phyloP scores from a whole-genome alignment of 257 asterid genomes.

The Przewalskia tangutica region DNA sequence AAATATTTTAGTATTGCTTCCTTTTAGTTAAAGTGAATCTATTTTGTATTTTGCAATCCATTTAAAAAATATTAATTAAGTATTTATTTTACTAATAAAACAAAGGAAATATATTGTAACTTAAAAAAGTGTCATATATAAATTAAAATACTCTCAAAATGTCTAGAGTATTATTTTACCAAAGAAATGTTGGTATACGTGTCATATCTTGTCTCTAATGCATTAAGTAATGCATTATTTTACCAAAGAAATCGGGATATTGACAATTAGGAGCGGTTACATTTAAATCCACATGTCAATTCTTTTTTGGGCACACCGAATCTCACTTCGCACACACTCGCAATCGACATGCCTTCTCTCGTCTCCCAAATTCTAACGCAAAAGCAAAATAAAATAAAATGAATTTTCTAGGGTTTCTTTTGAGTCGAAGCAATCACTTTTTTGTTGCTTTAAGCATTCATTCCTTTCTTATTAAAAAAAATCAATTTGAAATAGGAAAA shows the following conservation, averaged over 20 bases:
- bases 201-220: background rate
- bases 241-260: background rate
- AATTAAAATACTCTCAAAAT: too few relatives aligned
- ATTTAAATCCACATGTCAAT: background rate
- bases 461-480: background rate
- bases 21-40: too few relatives aligned
- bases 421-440: background rate
- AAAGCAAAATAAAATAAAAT: background rate
- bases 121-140: too few relatives aligned
- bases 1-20: too few relatives aligned
- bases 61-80: too few relatives aligned
- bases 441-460: background rate
- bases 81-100: too few relatives aligned
- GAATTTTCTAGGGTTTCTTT: background rate
- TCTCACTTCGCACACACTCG: background rate
- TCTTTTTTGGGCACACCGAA: background rate
- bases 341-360: constrained; percentile 6
- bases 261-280: constrained; percentile 19
- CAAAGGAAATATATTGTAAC: too few relatives aligned
- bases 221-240: background rate
- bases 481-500: background rate
- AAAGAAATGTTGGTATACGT: background rate
- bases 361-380: background rate
- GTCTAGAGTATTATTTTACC: background rate
- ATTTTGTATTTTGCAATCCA: too few relatives aligned